Conservation (phyloP, 768 basidiomycete species). For the Boletales sp. region DNA sequence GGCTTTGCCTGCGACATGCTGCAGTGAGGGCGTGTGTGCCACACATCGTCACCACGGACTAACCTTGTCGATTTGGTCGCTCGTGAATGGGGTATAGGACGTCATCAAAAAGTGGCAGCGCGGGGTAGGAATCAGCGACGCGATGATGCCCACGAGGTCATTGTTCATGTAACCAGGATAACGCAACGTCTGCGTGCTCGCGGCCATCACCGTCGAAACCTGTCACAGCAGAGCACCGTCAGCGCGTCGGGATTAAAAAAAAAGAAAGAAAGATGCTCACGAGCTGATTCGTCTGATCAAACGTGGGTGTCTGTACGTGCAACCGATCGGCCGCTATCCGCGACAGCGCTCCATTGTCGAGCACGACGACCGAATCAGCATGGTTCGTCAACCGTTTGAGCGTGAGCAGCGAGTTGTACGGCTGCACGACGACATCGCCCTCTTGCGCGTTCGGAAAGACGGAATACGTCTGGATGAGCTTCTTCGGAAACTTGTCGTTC, state of each 20-base stretch:
- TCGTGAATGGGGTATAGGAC: conserved; percentile 97
- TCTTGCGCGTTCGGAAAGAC: conserved; percentile 95
- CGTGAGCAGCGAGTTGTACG: conserved; percentile 93
- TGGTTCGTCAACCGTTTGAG: conserved; percentile 93
- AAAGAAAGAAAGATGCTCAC: conserved; percentile 37
- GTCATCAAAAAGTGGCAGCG: conserved; percentile 87
- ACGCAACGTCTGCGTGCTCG: conserved; percentile 91
- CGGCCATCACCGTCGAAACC: conserved; percentile 97
- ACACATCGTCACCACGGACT: conserved; percentile 7
- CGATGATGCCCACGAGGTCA: conserved; percentile 93
- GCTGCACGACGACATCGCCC: conserved; percentile 96
- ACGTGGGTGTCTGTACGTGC: conserved; percentile 81
- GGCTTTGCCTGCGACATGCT: conserved; percentile 70
- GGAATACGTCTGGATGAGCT: conserved; percentile 97
- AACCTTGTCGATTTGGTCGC: conserved; percentile 95
- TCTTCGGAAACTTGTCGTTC: conserved; percentile 98
- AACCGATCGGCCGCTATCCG: conserved; percentile 91
- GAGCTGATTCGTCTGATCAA: conserved; percentile 90
- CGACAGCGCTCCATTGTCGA: conserved; percentile 92
- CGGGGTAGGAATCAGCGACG: conserved; percentile 94
- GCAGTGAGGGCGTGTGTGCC: background rate
- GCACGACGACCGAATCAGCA: conserved; percentile 94
- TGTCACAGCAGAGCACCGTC: conserved; percentile 27
- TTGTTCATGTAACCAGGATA: conserved; percentile 99
- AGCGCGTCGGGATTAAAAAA: background rate